Base-by-base conservation (phyloP, 805 yeast species). In the Candida sithepensis region DNA sequence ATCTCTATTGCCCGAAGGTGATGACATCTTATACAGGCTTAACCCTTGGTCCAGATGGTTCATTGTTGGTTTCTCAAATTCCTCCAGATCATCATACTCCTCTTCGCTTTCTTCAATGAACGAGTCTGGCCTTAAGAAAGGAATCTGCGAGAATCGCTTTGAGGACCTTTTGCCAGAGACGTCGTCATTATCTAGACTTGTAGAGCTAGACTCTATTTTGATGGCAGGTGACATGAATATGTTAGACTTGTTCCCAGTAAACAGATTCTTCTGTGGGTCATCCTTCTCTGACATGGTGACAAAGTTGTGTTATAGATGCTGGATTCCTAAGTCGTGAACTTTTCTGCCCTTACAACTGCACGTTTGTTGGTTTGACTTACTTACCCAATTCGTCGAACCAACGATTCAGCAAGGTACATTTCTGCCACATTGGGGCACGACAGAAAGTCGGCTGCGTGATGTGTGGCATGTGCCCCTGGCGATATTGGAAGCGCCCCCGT, bases 71-170 rank as follows among this genome's bases (percentile, higher is more conserved):
- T 26, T 43, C 20, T 43, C 32, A 30, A 20, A 19, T 18, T 37
- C 38, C 19, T 22, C 38, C 45, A 28, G 26, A n/a, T 39, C 39
- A 20, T 43, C 46, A 16, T 42, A 21, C 22, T 50, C 52, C n/a
- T 51, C 53, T 22, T 54, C 55, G 6, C 50, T 50, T 24, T 54
- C 58, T 34, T 47, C 56, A 5, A 55, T 49, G 19, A 54, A 47
- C 9, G 58, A 54, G n/a, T 56, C 57, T 14, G 56, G 57, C 16
- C 54, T 42, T 12, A 51, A 46, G 5, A 42, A 34, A 4, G 53
- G 55, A 9, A 46, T 39, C 33, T 45, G 49, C 12, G 52, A 49
- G 2, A 47, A 19, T 34, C 51, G 34, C 7, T 41, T 44, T 22
- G 51, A 30, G 6, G 19, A 18, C 12, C 16, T 18, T 12, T 34